These are phyloP conservation scores for Bipolaris zeicola DNA, from an alignment of 2,329 filamentous ascomycete species.

Conservation along the genomic window DNA sequence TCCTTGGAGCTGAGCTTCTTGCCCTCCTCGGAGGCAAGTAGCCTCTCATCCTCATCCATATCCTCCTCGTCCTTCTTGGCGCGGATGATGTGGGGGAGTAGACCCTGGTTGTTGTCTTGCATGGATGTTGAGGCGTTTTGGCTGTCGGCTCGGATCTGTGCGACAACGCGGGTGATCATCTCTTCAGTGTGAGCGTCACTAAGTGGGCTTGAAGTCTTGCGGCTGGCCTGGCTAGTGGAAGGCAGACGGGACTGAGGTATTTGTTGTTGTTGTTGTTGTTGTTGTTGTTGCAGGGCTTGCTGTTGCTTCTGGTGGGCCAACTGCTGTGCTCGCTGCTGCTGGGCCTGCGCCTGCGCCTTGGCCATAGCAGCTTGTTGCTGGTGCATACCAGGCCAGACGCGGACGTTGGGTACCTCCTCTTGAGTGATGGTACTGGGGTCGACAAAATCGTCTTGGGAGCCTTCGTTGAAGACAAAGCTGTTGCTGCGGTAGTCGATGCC, in stretches of 20 bases:
- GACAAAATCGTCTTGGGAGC: slow-evolving; percentile 61
- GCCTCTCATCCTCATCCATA: slow-evolving; percentile 96
- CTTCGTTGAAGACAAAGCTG: slow-evolving; percentile 65
- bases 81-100: slow-evolving; percentile 71
- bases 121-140: slow-evolving; percentile 54
- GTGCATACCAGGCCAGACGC: slow-evolving; percentile 93
- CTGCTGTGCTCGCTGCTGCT: slow-evolving; percentile 53
- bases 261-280: slow-evolving; percentile 52
- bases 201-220: slow-evolving; percentile 47
- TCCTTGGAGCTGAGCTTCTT: slow-evolving; percentile 99
- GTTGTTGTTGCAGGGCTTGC: slow-evolving; percentile 38
- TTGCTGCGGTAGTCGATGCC: slow-evolving; percentile 63
- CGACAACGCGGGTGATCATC: slow-evolving; percentile 89
- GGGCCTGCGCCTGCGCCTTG: slow-evolving; percentile 43
- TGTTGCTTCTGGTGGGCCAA: slow-evolving; percentile 50
- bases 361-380: slow-evolving; percentile 75
- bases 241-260: slow-evolving; percentile 44
- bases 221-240: slow-evolving; percentile 30
- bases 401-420: slow-evolving; percentile 66
- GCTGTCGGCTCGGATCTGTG: slow-evolving; percentile 84
- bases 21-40: slow-evolving; percentile 94
- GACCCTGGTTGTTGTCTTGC: slow-evolving; percentile 55
- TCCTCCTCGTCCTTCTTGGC: slow-evolving; percentile 94
- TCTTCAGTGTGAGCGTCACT: slow-evolving; percentile 68
- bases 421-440: slow-evolving; percentile 76